Percentiles rank a stretch among this genome's conserved stretches.
Conservation (phyloP, 2,329 filamentous ascomycete genomes). For the Clonostachys solani region DNA sequence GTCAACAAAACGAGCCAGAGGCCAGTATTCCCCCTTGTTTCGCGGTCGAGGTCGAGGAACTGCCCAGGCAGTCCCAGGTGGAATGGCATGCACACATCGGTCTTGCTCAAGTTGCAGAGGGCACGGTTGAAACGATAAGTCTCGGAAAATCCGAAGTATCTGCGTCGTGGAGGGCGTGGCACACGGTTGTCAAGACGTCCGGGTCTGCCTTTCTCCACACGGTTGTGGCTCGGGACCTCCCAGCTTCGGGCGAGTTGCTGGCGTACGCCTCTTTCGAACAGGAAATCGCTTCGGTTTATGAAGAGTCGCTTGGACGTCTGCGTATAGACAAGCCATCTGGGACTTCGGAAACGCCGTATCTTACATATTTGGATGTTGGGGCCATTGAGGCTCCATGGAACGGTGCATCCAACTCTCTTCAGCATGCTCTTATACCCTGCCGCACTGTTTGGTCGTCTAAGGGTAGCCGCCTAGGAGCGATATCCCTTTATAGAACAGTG, state of each 20-base stretch:
- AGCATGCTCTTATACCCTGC: slow-evolving; percentile 24
- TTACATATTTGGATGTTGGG: too few species aligned
- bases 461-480: slow-evolving; percentile 21
- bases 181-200: slow-evolving; percentile 14
- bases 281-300: not conserved
- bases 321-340: slow-evolving; percentile 7
- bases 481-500: slow-evolving; percentile 21
- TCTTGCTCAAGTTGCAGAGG: slow-evolving; percentile 27
- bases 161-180: slow-evolving; percentile 20
- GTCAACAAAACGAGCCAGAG: slow-evolving; percentile 26
- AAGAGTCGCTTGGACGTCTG: slow-evolving; percentile 5
- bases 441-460: slow-evolving; percentile 25
- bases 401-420: too few species aligned
- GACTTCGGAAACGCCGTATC: slow-evolving; percentile 1
- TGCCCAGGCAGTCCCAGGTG: slow-evolving; percentile 70
- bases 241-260: too few species aligned
- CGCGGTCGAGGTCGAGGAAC: slow-evolving; percentile 67
- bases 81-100: slow-evolving; percentile 81
- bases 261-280: too few species aligned
- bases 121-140: slow-evolving; percentile 15
- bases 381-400: too few species aligned
- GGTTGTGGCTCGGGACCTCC: slow-evolving; percentile 11
- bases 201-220: slow-evolving; percentile 18
- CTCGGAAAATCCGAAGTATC: slow-evolving; percentile 6
- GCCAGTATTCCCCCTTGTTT: slow-evolving; percentile 61